A percentile compares a stretch with the other conserved stretches of the same genome.
These are phyloP conservation scores for Hanseniaspora uvarum DNA, from an alignment of 1,139 yeast genomes.

Conservation along the genomic window DNA sequence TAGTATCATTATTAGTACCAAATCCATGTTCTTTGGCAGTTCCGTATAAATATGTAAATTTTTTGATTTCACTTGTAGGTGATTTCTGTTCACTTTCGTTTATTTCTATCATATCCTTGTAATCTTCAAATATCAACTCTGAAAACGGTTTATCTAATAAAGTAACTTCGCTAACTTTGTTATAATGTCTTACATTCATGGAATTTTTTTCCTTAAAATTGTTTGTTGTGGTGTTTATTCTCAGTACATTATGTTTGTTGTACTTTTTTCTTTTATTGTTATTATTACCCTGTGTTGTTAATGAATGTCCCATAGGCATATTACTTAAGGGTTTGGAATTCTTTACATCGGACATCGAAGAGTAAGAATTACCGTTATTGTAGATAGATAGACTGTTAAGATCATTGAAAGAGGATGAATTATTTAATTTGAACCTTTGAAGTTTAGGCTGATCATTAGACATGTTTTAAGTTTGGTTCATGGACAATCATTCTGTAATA, in stretches of 20 bases:
- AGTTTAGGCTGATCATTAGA: background rate
- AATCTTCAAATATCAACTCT: background rate
- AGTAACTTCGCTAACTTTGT: constrained; percentile 1
- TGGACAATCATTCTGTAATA: no score
- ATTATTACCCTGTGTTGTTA: background rate
- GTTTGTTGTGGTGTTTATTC: background rate
- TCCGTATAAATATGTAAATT: constrained; percentile 1
- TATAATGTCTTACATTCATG: constrained; percentile 2
- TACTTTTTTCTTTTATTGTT: background rate
- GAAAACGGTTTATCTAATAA: constrained; percentile 4
- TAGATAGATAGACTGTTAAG: constrained; percentile 4
- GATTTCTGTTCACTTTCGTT: background rate
- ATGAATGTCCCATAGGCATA: background rate
- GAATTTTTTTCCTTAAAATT: background rate
- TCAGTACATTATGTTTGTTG: background rate
- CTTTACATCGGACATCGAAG: constrained; percentile 11
- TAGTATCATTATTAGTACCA: constrained; percentile 1
- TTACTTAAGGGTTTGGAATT: background rate
- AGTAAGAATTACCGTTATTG: constrained; percentile 1
- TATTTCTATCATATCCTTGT: background rate
- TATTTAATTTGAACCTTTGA: constrained; percentile 7
- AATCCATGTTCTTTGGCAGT: constrained; percentile 14
- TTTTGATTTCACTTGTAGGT: background rate
- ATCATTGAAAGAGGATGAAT: constrained; percentile 9
- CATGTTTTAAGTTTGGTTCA: background rate